phyloP scores from a whole-genome alignment of 192 early-diverging fungal genomes.

The Linnemannia elongata region DNA sequence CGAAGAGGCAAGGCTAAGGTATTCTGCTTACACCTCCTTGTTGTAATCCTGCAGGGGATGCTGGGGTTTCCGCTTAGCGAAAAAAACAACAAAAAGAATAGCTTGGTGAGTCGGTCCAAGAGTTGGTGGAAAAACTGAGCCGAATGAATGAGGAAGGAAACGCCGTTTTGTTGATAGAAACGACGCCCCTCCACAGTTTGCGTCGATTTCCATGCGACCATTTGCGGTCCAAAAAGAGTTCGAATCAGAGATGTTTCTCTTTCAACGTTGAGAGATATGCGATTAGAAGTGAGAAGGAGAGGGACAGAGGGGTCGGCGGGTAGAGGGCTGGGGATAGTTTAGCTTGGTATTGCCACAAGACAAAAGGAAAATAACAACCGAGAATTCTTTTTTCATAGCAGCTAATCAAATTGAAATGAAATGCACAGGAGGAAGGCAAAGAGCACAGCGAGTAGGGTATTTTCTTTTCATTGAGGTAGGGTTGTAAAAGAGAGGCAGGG shows the following conservation, averaged over 20 bases:
- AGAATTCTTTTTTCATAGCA: background rate
- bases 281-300: background rate
- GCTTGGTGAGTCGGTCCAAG: background rate
- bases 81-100: background rate
- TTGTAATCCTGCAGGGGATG: too few species aligned
- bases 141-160: background rate
- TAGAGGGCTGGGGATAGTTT: background rate
- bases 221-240: background rate
- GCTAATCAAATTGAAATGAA: background rate
- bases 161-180: background rate
- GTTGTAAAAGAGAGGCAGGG: background rate
- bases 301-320: background rate
- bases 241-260: background rate
- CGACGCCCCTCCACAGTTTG: background rate
- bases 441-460: background rate
- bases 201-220: background rate
- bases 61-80: background rate
- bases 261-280: background rate
- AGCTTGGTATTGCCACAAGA: background rate
- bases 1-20: too few species aligned
- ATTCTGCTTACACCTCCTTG: too few species aligned
- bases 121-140: background rate
- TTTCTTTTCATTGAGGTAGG: background rate
- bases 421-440: background rate
- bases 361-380: background rate